Conservation (phyloP, 2,329 filamentous ascomycete genomes). For the Fusarium sororula region DNA sequence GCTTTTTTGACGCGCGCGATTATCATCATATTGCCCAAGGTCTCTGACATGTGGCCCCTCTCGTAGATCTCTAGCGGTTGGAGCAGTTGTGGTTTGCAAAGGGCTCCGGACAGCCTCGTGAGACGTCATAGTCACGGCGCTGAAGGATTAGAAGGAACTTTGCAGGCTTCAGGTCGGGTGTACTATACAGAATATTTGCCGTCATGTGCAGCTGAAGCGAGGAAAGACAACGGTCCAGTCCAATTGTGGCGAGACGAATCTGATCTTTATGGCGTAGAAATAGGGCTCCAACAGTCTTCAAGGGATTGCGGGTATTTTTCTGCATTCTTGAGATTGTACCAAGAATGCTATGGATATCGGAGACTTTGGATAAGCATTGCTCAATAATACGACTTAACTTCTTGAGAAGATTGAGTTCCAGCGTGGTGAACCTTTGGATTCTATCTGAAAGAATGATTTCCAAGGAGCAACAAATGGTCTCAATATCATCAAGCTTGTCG, state of each 20-base stretch:
- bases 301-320: neutral
- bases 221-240: neutral
- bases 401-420: neutral
- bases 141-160: neutral
- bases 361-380: neutral
- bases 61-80: rapidly evolving
- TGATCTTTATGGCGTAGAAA: constrained; percentile 2
- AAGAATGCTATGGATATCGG: neutral
- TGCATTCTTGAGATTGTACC: neutral
- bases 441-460: neutral
- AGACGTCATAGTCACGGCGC: neutral
- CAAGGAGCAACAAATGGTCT: constrained; percentile 1
- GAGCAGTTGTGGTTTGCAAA: rapidly evolving
- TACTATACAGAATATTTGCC: neutral
- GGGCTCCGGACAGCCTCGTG: rapidly evolving
- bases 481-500: constrained; percentile 15
- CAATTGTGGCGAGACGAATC: neutral
- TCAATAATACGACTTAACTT: neutral
- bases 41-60: rapidly evolving
- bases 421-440: neutral
- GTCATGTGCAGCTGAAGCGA: constrained; percentile 20
- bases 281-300: neutral
- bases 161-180: neutral
- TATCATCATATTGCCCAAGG: rapidly evolving
- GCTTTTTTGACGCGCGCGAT: rapidly evolving